A percentile compares a stretch with the other conserved stretches of the same genome.
Evolutionary conservation across 768 basidiomycete genomes (phyloP).

Genomic region (Serendipita indica): DNA sequence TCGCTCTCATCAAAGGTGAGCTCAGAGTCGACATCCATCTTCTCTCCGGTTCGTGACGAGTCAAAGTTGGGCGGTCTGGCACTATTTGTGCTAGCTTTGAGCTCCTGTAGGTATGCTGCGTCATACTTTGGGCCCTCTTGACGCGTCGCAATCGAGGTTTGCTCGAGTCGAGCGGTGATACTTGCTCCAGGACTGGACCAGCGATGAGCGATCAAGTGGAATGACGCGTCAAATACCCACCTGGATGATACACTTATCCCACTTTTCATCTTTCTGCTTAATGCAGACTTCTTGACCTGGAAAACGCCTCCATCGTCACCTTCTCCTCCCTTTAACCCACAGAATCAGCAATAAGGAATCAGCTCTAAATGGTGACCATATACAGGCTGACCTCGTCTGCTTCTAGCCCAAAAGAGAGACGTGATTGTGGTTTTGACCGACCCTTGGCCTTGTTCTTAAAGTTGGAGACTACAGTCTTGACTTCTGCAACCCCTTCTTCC

Average conservation of each 20-base stretch:
- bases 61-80: conserved; percentile 33
- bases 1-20: conserved; percentile 26
- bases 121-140: conserved; percentile 48
- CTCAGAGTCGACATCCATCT: conserved; percentile 33
- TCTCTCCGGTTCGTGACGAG: conserved; percentile 23
- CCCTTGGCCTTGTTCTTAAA: conserved; percentile 54
- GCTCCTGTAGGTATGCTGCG: conserved; percentile 53
- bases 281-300: conserved; percentile 64
- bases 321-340: conserved; percentile 26
- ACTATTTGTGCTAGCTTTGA: conserved; percentile 52
- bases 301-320: conserved; percentile 45
- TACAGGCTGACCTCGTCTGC: conserved; percentile 38
- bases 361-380: conserved; percentile 11
- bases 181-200: conserved; percentile 10
- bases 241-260: conserved; percentile 23
- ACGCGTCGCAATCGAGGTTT: conserved; percentile 34
- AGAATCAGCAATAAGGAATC: conserved; percentile 20
- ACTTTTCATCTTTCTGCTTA: conserved; percentile 40
- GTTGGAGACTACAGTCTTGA: conserved; percentile 25
- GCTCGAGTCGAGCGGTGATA: conserved; percentile 36
- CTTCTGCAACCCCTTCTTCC: not conserved
- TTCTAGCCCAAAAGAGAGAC: conserved; percentile 62
- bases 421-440: conserved; percentile 47
- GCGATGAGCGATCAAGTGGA: conserved; percentile 3
- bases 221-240: not conserved